Evolutionary conservation across 2,329 filamentous ascomycete species (phyloP).

Genomic region (Cytospora schulzeri): DNA sequence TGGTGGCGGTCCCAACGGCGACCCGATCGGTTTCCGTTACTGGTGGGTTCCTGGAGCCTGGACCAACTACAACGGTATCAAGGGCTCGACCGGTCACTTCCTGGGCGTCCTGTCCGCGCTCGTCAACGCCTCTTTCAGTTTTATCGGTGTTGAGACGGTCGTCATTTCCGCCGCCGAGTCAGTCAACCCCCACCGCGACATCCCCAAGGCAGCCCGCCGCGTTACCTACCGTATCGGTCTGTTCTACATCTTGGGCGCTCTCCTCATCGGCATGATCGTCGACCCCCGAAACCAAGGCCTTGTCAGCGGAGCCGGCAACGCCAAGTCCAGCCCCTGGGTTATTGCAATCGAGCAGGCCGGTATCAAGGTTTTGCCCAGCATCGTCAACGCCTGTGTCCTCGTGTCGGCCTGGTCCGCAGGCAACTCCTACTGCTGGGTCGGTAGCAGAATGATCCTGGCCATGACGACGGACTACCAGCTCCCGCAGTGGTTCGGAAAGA

Average conservation of each 20-base stretch:
- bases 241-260: conserved; percentile 30
- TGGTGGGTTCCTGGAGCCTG: conserved; percentile 30
- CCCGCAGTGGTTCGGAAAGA: conserved; percentile 60
- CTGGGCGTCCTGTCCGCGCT: conserved; percentile 29
- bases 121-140: conserved; percentile 29
- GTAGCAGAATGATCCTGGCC: conserved; percentile 68
- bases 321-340: conserved; percentile 33
- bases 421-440: conserved; percentile 46
- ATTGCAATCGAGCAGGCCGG: conserved; percentile 31
- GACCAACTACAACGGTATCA: conserved; percentile 29
- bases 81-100: conserved; percentile 28
- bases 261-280: conserved; percentile 30
- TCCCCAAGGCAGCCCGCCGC: conserved; percentile 29
- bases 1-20: conserved; percentile 27
- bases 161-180: conserved; percentile 30
- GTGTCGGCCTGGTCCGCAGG: conserved; percentile 43
- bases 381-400: conserved; percentile 35
- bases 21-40: conserved; percentile 29
- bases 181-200: conserved; percentile 27
- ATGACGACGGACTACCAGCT: conserved; percentile 69
- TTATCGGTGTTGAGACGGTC: conserved; percentile 28
- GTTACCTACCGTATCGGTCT: conserved; percentile 29
- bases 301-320: conserved; percentile 24
- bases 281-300: conserved; percentile 22
- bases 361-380: conserved; percentile 28